phyloP scores from a whole-genome alignment of 73 alveolate species.

The Paramecium caudatum region DNA sequence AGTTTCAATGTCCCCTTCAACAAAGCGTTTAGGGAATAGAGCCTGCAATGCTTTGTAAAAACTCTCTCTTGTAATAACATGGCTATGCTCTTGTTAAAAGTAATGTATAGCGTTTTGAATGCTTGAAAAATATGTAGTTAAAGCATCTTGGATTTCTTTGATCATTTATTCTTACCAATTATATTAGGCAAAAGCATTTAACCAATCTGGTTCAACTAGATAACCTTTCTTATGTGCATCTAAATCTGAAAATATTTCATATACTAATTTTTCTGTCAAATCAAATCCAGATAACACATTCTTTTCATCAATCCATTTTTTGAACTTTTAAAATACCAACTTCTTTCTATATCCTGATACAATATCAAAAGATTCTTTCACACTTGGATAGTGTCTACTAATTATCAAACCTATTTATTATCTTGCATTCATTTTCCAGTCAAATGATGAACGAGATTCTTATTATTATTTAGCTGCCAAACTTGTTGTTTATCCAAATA shows the following conservation, averaged over 20 bases:
- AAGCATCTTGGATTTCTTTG: slow-evolving; percentile 83
- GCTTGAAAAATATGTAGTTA: slow-evolving; percentile 80
- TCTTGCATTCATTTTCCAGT: slow-evolving; percentile 89
- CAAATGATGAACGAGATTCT: slow-evolving; percentile 80
- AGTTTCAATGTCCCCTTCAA: slow-evolving; percentile 73
- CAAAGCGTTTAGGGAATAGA: slow-evolving; percentile 81
- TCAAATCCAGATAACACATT: slow-evolving; percentile 89
- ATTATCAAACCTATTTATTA: slow-evolving; percentile 84
- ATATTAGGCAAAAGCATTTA: slow-evolving; percentile 80
- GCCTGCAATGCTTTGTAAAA: slow-evolving; percentile 80
- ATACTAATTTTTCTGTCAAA: slow-evolving; percentile 81
- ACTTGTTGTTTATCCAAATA: slow-evolving; percentile 65
- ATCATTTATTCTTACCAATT: slow-evolving; percentile 80
- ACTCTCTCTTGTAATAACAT: slow-evolving; percentile 67
- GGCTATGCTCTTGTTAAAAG: slow-evolving; percentile 76
- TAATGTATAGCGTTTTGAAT: slow-evolving; percentile 85
- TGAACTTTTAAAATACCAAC: slow-evolving; percentile 81
- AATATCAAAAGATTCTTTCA: slow-evolving; percentile 80
- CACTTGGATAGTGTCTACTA: slow-evolving; percentile 78
- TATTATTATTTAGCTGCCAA: slow-evolving; percentile 72
- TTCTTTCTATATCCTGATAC: slow-evolving; percentile 81
- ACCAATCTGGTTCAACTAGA: slow-evolving; percentile 86
- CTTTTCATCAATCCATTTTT: slow-evolving; percentile 79
- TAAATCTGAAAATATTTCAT: slow-evolving; percentile 84
- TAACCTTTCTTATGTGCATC: slow-evolving; percentile 94